These are phyloP conservation scores for Curvularia lunata DNA, from an alignment of 2,329 filamentous ascomycete genomes.

Conservation along the genomic window DNA sequence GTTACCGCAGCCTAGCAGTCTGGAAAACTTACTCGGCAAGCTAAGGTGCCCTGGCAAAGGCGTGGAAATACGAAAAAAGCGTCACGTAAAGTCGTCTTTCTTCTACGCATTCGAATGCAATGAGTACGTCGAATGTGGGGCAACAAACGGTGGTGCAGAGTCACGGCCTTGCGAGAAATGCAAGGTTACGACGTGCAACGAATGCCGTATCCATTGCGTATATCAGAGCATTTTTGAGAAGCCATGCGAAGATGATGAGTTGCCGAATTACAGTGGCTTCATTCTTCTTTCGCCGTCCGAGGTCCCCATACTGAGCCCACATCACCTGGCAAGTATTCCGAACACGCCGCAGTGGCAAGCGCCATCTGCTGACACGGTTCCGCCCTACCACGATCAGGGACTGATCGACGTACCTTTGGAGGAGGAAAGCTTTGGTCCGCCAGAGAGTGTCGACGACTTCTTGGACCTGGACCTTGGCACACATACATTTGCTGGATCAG, in stretches of 20 bases:
- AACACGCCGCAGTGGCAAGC: slow-evolving; percentile 14
- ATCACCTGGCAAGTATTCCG: slow-evolving; percentile 26
- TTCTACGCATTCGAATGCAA: slow-evolving; percentile 32
- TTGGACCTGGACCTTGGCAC: slow-evolving; percentile 35
- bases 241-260: slow-evolving; percentile 34
- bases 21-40: slow-evolving; percentile 35
- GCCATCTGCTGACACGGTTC: slow-evolving; percentile 9
- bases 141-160: slow-evolving; percentile 17
- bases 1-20: slow-evolving; percentile 31
- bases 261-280: slow-evolving; percentile 42
- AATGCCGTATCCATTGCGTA: slow-evolving; percentile 46
- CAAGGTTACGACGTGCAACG: slow-evolving; percentile 42
- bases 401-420: slow-evolving; percentile 40
- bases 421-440: slow-evolving; percentile 20
- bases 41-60: slow-evolving; percentile 39
- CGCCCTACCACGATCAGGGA: slow-evolving; percentile 42
- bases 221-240: slow-evolving; percentile 41
- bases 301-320: slow-evolving; percentile 39
- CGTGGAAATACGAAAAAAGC: slow-evolving; percentile 26
- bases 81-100: slow-evolving; percentile 34
- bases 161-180: slow-evolving; percentile 37
- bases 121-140: slow-evolving; percentile 34
- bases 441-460: slow-evolving; percentile 35
- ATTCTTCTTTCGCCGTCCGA: slow-evolving; percentile 33
- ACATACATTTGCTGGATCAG: slow-evolving; percentile 24